Conservation (phyloP, 192 early-diverging fungal species). For the Gigaspora rosea region DNA sequence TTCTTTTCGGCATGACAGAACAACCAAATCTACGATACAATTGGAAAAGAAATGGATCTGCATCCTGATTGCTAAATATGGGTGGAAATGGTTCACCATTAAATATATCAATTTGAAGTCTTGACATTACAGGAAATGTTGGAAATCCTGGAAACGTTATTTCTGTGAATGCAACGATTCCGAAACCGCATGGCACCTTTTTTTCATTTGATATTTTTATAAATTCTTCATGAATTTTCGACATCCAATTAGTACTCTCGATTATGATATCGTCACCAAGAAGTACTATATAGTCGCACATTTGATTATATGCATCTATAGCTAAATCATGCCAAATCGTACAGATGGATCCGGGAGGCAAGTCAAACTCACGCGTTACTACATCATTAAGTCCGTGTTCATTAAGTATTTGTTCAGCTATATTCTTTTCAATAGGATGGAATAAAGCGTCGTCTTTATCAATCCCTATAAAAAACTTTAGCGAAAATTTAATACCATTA, state of each 20-base stretch:
- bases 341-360: slow-evolving; percentile 6
- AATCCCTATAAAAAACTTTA: background rate
- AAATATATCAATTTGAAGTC: slow-evolving; percentile 17
- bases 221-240: background rate
- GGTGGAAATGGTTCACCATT: background rate
- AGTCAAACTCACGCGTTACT: background rate
- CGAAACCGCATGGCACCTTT: slow-evolving; percentile 13
- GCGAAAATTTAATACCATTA: background rate
- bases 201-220: slow-evolving; percentile 4
- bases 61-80: slow-evolving; percentile 21
- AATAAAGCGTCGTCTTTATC: background rate
- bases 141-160: slow-evolving; percentile 13
- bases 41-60: slow-evolving; percentile 17
- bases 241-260: slow-evolving; percentile 7
- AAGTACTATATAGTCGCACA: slow-evolving; percentile 14
- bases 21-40: slow-evolving; percentile 16
- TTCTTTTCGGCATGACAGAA: background rate
- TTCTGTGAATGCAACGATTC: slow-evolving; percentile 5
- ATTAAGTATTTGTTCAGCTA: background rate
- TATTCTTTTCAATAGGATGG: background rate
- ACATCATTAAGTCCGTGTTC: background rate
- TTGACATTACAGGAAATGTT: slow-evolving; percentile 12
- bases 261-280: slow-evolving; percentile 23
- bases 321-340: slow-evolving; percentile 13
- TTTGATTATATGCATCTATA: background rate